Evolutionary conservation across 2,329 filamentous ascomycete species (phyloP).

Genomic region (Fusarium agapanthi): DNA sequence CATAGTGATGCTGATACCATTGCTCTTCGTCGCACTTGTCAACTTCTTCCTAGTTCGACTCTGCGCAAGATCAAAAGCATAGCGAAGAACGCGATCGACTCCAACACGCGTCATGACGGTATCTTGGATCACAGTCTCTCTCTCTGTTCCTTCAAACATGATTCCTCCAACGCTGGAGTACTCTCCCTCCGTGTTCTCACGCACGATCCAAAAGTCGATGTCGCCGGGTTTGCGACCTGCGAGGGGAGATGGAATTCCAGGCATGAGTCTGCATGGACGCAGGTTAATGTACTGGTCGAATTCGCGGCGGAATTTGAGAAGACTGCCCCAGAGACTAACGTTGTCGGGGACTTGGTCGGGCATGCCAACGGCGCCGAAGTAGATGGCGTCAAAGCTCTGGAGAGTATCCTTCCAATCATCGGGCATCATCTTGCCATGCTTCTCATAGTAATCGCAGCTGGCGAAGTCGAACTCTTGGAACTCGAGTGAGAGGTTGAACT

Average conservation of each 20-base stretch:
- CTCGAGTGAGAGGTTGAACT: constrained; percentile 62
- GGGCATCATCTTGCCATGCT: constrained; percentile 55
- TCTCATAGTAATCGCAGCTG: constrained; percentile 66
- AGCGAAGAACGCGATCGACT: constrained; percentile 68
- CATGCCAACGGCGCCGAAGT: constrained; percentile 73
- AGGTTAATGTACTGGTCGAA: constrained; percentile 76
- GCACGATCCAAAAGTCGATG: constrained; percentile 72
- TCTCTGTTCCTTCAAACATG: constrained; percentile 65
- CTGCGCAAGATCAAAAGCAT: constrained; percentile 70
- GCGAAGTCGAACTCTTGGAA: constrained; percentile 73
- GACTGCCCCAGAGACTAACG: constrained; percentile 72
- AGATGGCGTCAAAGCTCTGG: constrained; percentile 69
- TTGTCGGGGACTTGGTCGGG: constrained; percentile 67
- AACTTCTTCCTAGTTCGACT: constrained; percentile 66
- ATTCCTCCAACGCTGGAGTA: constrained; percentile 72
- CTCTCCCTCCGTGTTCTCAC: constrained; percentile 74
- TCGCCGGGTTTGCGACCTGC: constrained; percentile 62
- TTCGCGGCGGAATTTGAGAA: constrained; percentile 72
- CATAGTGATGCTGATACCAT: constrained; percentile 73
- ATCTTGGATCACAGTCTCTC: constrained; percentile 70
- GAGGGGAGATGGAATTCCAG: constrained; percentile 67
- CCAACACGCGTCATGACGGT: constrained; percentile 69
- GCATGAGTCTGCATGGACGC: constrained; percentile 69
- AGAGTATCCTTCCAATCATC: constrained; percentile 61
- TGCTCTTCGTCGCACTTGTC: constrained; percentile 73